phyloP scores from a whole-genome alignment of 2,329 filamentous ascomycete species.

The Xylaria sp. region DNA sequence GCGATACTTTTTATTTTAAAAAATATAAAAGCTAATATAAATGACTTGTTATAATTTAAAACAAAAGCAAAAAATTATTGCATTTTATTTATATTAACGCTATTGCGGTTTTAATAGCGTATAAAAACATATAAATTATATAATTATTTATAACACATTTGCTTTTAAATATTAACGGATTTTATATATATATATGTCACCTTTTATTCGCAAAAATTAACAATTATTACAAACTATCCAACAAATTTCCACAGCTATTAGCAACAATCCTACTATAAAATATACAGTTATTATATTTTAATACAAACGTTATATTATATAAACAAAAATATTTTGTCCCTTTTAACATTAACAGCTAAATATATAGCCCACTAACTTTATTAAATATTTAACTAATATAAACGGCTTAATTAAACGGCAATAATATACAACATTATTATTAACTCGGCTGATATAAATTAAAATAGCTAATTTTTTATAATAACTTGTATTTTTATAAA shows the following conservation, averaged over 20 bases:
- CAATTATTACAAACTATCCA: slow-evolving; percentile 39
- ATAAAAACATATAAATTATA: slow-evolving; percentile 40
- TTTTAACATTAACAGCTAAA: slow-evolving; percentile 29
- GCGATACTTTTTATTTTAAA: too few species aligned
- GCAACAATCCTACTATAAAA: slow-evolving; percentile 27
- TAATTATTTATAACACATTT: slow-evolving; percentile 39
- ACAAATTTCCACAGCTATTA: slow-evolving; percentile 38
- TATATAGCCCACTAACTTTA: slow-evolving; percentile 24
- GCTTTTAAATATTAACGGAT: slow-evolving; percentile 44
- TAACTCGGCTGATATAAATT: slow-evolving; percentile 49
- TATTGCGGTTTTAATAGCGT: slow-evolving; percentile 41
- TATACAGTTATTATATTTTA: slow-evolving; percentile 23
- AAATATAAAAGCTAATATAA: too few species aligned
- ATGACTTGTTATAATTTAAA: too few species aligned
- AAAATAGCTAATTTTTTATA: slow-evolving; percentile 49
- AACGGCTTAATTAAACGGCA: slow-evolving; percentile 24
- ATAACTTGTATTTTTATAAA: slow-evolving; percentile 49
- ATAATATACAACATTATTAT: slow-evolving; percentile 53
- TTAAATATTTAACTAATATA: slow-evolving; percentile 27
- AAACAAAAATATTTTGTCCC: slow-evolving; percentile 24
- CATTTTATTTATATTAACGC: too few species aligned
- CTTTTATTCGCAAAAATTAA: slow-evolving; percentile 48
- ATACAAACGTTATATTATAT: slow-evolving; percentile 28
- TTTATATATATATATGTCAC: slow-evolving; percentile 52
- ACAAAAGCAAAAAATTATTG: too few species aligned